Evolutionary conservation across 768 basidiomycete genomes (phyloP).

Genomic region (Clitopilus passeckerianus): DNA sequence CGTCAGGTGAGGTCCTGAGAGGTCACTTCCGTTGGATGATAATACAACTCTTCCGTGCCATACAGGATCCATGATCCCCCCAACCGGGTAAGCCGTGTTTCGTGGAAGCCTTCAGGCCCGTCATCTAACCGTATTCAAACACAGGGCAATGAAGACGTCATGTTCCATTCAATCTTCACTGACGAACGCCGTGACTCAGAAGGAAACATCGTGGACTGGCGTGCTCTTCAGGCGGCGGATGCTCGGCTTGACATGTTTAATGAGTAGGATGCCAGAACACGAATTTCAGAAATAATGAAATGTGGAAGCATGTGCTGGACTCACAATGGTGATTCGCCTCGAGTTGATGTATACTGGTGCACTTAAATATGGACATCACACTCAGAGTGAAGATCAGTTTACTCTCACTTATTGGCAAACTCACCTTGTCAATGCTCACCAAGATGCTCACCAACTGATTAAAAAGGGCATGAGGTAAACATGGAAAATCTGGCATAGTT

Average conservation of each 20-base stretch:
- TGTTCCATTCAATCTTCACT: conserved; percentile 69
- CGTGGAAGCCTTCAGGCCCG: not conserved
- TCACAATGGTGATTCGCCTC: too few species aligned
- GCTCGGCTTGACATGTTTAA: conserved; percentile 68
- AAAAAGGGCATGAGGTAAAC: not conserved
- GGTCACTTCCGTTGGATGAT: not conserved
- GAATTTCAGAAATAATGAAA: too few species aligned
- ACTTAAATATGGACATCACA: too few species aligned
- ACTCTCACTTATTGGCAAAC: not conserved
- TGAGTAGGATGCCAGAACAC: conserved; percentile 21
- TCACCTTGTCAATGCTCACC: not conserved
- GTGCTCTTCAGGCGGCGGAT: conserved; percentile 57
- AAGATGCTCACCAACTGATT: not conserved
- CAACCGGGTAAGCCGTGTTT: conserved; percentile 46
- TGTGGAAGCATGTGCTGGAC: too few species aligned
- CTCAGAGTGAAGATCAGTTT: too few species aligned
- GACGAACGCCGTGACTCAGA: conserved; percentile 47
- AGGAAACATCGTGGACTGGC: conserved; percentile 50
- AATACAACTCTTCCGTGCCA: conserved; percentile 2
- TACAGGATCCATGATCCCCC: conserved; percentile 72
- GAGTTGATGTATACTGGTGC: too few species aligned
- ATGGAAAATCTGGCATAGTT: not conserved
- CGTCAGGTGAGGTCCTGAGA: conserved; percentile 46
- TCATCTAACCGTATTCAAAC: conserved; percentile 6
- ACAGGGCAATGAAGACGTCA: conserved; percentile 61